These are phyloP conservation scores for Colletotrichum magnum DNA, from an alignment of 2,329 filamentous ascomycete species.

Conservation along the genomic window DNA sequence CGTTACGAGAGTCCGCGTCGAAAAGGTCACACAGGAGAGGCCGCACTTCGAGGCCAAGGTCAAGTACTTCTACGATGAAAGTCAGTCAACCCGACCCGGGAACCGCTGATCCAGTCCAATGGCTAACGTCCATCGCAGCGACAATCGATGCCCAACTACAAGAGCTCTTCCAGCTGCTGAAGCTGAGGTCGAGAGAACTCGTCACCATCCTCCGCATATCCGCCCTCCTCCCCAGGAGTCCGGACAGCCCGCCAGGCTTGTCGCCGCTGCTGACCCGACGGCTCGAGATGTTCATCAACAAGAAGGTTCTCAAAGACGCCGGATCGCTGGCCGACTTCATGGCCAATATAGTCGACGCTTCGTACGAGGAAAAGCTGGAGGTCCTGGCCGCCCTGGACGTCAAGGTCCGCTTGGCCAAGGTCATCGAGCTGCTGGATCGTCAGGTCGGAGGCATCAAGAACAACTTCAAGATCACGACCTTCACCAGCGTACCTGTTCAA, in stretches of 20 bases:
- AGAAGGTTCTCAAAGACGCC: slow-evolving; percentile 85
- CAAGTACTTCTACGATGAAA: slow-evolving; percentile 77
- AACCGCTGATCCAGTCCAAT: no score
- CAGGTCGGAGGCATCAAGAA: slow-evolving; percentile 89
- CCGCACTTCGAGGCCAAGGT: slow-evolving; percentile 91
- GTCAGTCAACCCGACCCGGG: slow-evolving; percentile 57
- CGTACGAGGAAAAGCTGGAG: slow-evolving; percentile 91
- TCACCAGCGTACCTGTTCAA: slow-evolving; percentile 77
- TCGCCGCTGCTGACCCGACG: slow-evolving; percentile 89
- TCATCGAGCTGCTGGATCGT: slow-evolving; percentile 85
- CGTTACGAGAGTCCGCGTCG: slow-evolving; percentile 80
- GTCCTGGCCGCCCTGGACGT: slow-evolving; percentile 86
- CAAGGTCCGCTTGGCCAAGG: slow-evolving; percentile 82
- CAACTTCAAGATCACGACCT: slow-evolving; percentile 86
- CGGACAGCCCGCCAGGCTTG: slow-evolving; percentile 71
- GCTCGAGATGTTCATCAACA: slow-evolving; percentile 88
- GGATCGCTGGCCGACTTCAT: slow-evolving; percentile 95
- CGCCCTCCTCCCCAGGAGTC: slow-evolving; percentile 78
- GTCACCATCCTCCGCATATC: slow-evolving; percentile 87
- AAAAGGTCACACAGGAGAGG: slow-evolving; percentile 80
- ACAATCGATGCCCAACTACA: slow-evolving; percentile 72
- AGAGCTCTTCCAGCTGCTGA: slow-evolving; percentile 83
- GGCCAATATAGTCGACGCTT: slow-evolving; percentile 90
- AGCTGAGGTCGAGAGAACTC: slow-evolving; percentile 87
- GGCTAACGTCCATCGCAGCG: slow-evolving; percentile 35